These are phyloP conservation scores for Xylaria sp. DNA, from an alignment of 2,329 filamentous ascomycete species.

Conservation along the genomic window DNA sequence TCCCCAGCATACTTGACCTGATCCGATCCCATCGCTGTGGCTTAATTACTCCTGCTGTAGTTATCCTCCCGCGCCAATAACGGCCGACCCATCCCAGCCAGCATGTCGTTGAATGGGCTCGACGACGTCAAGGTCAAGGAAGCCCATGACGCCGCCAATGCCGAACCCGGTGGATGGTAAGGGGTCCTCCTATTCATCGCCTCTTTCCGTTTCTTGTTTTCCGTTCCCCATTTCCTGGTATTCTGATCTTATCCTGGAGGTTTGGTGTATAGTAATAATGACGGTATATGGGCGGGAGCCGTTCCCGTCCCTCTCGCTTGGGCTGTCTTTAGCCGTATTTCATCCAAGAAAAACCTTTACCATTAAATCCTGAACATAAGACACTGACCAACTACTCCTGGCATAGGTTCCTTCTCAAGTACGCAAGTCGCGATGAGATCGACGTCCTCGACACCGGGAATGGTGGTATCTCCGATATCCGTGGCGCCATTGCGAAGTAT, in stretches of 20 bases:
- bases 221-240: not conserved
- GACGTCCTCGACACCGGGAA: slow-evolving; percentile 79
- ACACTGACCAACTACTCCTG: slow-evolving; percentile 33
- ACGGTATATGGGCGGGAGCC: slow-evolving; percentile 22
- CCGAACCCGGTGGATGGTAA: slow-evolving; percentile 94
- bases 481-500: slow-evolving; percentile 79
- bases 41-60: too few species aligned
- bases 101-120: slow-evolving; percentile 96
- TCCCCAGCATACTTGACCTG: not conserved
- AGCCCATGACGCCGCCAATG: slow-evolving; percentile 81
- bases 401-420: slow-evolving; percentile 91
- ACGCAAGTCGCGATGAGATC: slow-evolving; percentile 87
- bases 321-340: slow-evolving; percentile 11
- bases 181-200: slow-evolving; percentile 50
- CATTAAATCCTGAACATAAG: slow-evolving; percentile 21
- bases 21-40: not conserved
- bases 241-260: slow-evolving; percentile 7
- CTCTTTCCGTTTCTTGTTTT: not conserved
- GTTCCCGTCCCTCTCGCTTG: slow-evolving; percentile 29
- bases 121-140: slow-evolving; percentile 83
- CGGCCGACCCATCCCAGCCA: slow-evolving; percentile 39
- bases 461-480: slow-evolving; percentile 85
- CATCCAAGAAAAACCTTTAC: not conserved
- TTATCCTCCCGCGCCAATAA: slow-evolving; percentile 34
- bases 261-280: slow-evolving; percentile 12